A percentile compares a stretch with the other conserved stretches of the same genome.
Evolutionary conservation across 345 rosid genomes (phyloP).

Genomic region (Ricinus communis): DNA sequence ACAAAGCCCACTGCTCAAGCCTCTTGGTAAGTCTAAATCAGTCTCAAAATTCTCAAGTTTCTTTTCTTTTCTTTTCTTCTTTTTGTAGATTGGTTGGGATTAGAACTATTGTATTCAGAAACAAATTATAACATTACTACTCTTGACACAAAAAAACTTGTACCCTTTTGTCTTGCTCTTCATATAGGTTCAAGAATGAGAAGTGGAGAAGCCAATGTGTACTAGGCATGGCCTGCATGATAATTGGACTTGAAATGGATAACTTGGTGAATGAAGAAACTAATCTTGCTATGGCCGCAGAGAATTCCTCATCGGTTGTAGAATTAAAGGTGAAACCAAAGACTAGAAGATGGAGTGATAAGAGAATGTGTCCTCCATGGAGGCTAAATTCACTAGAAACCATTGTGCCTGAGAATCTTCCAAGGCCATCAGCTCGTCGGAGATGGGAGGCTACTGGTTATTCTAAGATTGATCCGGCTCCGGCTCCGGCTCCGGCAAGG

Average conservation of each 20-base stretch:
- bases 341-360: conserved; percentile 36
- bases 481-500: conserved; percentile 1
- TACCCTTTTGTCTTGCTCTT: neutral
- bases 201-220: conserved; percentile 33
- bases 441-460: conserved; percentile 18
- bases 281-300: neutral
- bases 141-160: no score
- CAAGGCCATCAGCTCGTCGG: conserved; percentile 34
- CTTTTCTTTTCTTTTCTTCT: neutral
- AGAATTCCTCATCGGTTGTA: neutral
- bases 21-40: conserved; percentile 16
- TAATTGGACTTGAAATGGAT: conserved; percentile 30
- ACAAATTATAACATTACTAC: neutral
- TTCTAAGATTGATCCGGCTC: conserved; percentile 5
- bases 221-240: conserved; percentile 31
- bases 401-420: conserved; percentile 43
- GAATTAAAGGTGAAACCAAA: neutral
- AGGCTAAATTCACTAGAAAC: conserved; percentile 36
- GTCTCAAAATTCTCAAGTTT: no score
- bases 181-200: conserved; percentile 19
- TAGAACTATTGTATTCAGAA: no score
- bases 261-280: neutral
- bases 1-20: conserved; percentile 2
- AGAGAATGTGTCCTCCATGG: conserved; percentile 41
- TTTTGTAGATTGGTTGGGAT: neutral